Base-by-base conservation (phyloP, 768 basidiomycete genomes). In the Lactarius sp. region DNA sequence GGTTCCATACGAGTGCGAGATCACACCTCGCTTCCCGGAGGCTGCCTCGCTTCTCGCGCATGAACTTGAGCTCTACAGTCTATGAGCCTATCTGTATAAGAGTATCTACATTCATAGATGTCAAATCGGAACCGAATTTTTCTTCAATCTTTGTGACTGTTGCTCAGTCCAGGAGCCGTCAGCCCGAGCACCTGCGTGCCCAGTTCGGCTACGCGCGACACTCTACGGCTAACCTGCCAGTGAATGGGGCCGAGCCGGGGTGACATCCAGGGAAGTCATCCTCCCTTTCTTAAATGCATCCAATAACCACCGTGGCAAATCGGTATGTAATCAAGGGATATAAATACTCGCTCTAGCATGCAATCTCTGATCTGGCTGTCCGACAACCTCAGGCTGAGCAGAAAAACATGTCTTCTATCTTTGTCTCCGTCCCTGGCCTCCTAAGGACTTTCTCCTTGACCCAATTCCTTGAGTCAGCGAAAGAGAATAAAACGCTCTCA, bases 11-110 rank as follows among this genome's bases (percentile, higher is more conserved):
- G 58, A 64, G 16, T 59, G 64, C 37, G 52, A 65, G 9, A 60
- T 65, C 36, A 46, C 39, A 1, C 62, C 66, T 7, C 66, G 66
- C 44, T 66, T 66, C 44, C 66, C 62, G 18, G 66, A 65, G 8
- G 66, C 66, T 7, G 12, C 42, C 1, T 55, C 52, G 12, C 61
- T 63, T 8, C 51, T 62, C 13, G 34, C 42, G 4, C 27, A 56
- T 1, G 66, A 63, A 49, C 27, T 57, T 39, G 67, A 68, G 65
- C 65, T 66, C 13, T 34, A 41, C 10, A 56, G 56, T 16, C 22
- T 58, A n/a, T 58, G n/a, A 52, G 27, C 20, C 33, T 39, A 44
- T 44, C 6, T 7, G 20, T 47, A 47, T 47, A 3, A 47, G 47
- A 6, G 47, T 49, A 49, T 22, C 22, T 49, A 49, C 47, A 10